Base-by-base conservation (phyloP, 768 basidiomycete species). In the Calvatia gigantea region DNA sequence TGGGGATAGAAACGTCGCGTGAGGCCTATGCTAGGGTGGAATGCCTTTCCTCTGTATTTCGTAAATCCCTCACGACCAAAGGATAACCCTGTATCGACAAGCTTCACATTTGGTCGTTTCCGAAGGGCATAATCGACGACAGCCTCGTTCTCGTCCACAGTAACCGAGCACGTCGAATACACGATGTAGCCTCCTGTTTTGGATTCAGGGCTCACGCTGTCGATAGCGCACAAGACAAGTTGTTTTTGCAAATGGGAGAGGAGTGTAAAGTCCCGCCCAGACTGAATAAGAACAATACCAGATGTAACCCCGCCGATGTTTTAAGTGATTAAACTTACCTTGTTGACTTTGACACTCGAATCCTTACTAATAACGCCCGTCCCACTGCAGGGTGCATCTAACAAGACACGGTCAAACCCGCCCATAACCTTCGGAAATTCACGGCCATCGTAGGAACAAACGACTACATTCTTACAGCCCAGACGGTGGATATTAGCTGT, bases 391-490 rank as follows among this genome's bases (percentile, higher is more conserved):
- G 97, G 97, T 32, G 97, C 96, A 71, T 99, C 97, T 42, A 99
- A 73, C 50, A 99, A 73, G 39, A 98, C 94, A n/a, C 97, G 80
- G 65, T 99, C 96, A 64, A 99, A 99, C 5, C 97, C 97, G 19
- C 96, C 97, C 80, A 99, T 95, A 45, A 99, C 94, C 70, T 94
- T 97, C 14, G 97, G 97, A 71, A 98, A 99, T 70, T 98, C 91
- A 54, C 97, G 79, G 6, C 96, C 97, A 64, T 99, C 97, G 64
- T 98, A 94, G 41, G 93, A 95, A 69, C 95, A 98, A 42, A 98
- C 84, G 8, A 97, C 86, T 47, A 98, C 96, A 67, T 98, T 99
- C 73, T 94, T 96, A 78, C 97, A 99, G 3, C 97, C 97, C 60
- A 99, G 78, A 19, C 97, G 88, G 67, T 98, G 96, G 3, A 98